Base-by-base conservation (phyloP, 345 rosid genomes). In the Citrus cavaleriei region DNA sequence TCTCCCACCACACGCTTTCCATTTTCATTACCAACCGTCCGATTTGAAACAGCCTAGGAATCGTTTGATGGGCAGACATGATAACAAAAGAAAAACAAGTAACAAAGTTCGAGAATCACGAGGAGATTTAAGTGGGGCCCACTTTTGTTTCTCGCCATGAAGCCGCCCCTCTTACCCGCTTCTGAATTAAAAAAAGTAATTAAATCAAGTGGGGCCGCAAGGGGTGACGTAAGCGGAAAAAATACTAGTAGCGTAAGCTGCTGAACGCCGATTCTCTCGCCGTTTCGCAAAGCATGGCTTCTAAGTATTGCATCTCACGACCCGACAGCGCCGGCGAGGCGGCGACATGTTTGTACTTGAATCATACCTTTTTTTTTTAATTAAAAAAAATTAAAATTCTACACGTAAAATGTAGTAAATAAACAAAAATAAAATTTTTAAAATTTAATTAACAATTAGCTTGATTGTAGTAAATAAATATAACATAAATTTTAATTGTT, bases 241-340 rank as follows among this genome's bases (percentile, higher is more conserved):
- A 49, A 73, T 38, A 51, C 72, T 61, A 61, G 75, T 70, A 65
- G 70, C 82, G 57, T 76, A 46, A 46, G 51, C 51, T 46, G 22
- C 7, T 5, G 0, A 54, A 78, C 75, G 72, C 83, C 58, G 13
- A 40, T 22, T 24, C 24, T 60, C 63, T 24, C 14, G 16, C 51
- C 14, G 51, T 42, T 42, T 42, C 16, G 51, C 16, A 42, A 42
- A 42, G 4, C 13, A 42, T 10, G 10, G 16, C 51, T 42, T 42
- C 51, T 10, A 10, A 42, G 13, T 42, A 12, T 42, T 12, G 13
- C 21, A 18, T 7, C 42, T 30, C 58, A 35, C 28, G 30, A 79
- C 77, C 88, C 85, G 61, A 71, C 28, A 57, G 71, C 55, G 84
- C 87, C 90, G 90, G 85, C 89, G 71, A 87, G 88, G 60, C 84